Base-by-base conservation (phyloP, 192 early-diverging fungal species). In the Pilaira anomala region DNA sequence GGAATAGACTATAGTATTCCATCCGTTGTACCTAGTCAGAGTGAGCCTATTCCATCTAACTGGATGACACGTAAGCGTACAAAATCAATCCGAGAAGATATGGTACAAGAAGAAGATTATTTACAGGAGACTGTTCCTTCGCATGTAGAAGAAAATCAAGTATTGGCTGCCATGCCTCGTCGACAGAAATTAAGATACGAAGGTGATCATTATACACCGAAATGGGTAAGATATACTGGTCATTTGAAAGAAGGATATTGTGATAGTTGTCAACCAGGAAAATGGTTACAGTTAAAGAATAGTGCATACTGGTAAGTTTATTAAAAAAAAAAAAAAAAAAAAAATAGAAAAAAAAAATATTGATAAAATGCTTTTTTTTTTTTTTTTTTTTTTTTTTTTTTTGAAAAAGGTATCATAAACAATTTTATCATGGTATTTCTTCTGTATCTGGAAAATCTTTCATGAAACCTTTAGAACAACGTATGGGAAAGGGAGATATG, bases 211-310 rank as follows among this genome's bases (percentile, higher is more conserved):
- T 93, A 93, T 72, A 93, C 91, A 30, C 91, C 91, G 3, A 79
- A 82, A 65, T 90, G 87, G 88, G 91, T 93, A 28, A 78, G 91
- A 29, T 82, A 82, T 66, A 78, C 77, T 21, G 91, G 91, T 0
- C 85, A 87, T 44, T 67, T 79, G n/a, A 92, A 91, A 69, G 90
- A 92, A 60, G 91, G 91, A 0, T 89, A 88, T 60, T 93, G 92
- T 75, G 90, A 92, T 29, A 81, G 81, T 25, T 93, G 92, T 59
- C 62, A 77, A 28, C 88, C 90, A 0, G 91, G 91, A 6, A 91
- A 90, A 61, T 93, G 91, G 90, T 78, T 93, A 46, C 91, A 93
- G 70, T 79, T 93, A 24, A 93, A 92, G 65, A 93, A 93, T 74
- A 89, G 87, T 61, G 92, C 92, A 7, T 93, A 82, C 61, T 93